phyloP scores from a whole-genome alignment of 2,329 filamentous ascomycete species.

The Penicillium sp. region DNA sequence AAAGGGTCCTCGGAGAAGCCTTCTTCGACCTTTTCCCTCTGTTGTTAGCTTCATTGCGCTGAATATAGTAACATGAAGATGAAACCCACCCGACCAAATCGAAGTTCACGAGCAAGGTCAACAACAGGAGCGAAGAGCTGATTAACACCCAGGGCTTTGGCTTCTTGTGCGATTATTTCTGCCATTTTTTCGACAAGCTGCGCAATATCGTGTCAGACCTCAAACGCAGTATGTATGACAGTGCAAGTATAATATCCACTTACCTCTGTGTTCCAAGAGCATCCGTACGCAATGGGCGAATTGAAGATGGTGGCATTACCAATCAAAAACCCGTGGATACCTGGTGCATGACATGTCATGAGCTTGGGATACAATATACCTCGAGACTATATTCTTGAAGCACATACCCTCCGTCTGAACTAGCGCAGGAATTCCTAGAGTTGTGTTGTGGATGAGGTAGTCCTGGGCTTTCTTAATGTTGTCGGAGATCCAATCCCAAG shows the following conservation, averaged over 20 bases:
- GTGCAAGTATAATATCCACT: not conserved
- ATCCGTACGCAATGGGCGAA: constrained; percentile 63
- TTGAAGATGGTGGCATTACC: constrained; percentile 72
- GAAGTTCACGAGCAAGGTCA: constrained; percentile 61
- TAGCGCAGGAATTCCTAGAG: constrained; percentile 61
- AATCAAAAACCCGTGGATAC: constrained; percentile 61
- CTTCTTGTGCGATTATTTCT: constrained; percentile 55
- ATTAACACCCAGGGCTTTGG: constrained; percentile 59
- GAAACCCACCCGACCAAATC: constrained; percentile 53
- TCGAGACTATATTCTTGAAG: not conserved
- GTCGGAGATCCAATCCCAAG: constrained; percentile 54
- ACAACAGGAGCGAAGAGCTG: constrained; percentile 64
- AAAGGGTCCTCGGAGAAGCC: constrained; percentile 62
- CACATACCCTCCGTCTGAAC: constrained; percentile 58
- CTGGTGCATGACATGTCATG: constrained; percentile 7
- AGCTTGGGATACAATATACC: not conserved
- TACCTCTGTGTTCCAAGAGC: constrained; percentile 57
- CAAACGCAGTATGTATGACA: not conserved
- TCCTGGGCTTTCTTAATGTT: constrained; percentile 60
- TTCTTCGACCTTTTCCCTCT: constrained; percentile 50
- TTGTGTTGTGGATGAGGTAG: constrained; percentile 58
- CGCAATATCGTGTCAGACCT: not conserved
- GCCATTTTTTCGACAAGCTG: constrained; percentile 58
- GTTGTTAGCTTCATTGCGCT: not conserved
- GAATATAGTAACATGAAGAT: not conserved